Percentiles rank a stretch among this genome's conserved stretches.
phyloP scores from a whole-genome alignment of 116 monocot genomes.

The Iris pallida region DNA sequence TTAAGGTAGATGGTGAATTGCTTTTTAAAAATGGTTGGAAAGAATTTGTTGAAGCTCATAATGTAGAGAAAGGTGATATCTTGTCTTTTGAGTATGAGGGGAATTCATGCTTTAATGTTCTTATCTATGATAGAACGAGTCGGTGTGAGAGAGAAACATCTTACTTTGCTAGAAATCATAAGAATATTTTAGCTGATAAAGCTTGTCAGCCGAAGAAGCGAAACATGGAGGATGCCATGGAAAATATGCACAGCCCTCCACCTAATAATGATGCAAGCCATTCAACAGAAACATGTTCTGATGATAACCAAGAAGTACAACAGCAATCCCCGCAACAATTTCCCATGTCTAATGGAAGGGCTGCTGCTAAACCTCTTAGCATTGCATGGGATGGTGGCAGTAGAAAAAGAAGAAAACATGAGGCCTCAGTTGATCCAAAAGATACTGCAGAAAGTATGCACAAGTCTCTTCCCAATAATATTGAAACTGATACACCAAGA shows the following conservation, averaged over 20 bases:
- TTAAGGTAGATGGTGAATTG: background rate
- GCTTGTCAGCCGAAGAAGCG: background rate
- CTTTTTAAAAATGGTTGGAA: constrained; percentile 11
- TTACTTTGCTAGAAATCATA: background rate
- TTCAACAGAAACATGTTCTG: background rate
- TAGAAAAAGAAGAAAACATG: no score
- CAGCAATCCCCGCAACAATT: background rate
- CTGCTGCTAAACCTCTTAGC: no score
- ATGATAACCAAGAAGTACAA: background rate
- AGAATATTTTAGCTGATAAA: background rate
- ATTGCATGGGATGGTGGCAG: no score
- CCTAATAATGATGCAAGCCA: background rate
- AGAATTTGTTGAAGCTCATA: constrained; percentile 12
- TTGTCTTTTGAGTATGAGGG: constrained; percentile 16
- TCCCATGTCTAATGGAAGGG: no score
- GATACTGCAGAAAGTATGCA: no score
- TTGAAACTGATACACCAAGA: no score
- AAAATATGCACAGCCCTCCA: background rate
- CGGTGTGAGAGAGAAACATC: constrained; percentile 20
- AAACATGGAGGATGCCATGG: background rate
- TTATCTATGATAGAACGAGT: constrained; percentile 12
- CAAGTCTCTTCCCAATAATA: no score
- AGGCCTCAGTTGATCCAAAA: no score
- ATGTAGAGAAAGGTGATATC: constrained; percentile 7
- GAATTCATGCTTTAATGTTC: constrained; percentile 8